phyloP scores from a whole-genome alignment of 2,329 filamentous ascomycete species.

The Aureobasidium melanogenum region DNA sequence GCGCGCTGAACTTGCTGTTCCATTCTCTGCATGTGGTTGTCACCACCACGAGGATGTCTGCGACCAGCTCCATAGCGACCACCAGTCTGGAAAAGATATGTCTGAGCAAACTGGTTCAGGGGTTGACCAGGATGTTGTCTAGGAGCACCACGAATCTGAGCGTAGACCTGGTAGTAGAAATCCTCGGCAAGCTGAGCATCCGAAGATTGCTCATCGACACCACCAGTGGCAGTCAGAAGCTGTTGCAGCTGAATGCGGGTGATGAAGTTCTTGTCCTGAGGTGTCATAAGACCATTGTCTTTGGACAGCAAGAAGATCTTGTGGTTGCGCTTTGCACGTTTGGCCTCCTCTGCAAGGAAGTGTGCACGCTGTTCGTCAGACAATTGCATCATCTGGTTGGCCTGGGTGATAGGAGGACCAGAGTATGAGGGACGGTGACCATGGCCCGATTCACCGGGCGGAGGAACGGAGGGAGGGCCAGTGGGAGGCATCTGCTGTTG shows the following conservation, averaged over 20 bases:
- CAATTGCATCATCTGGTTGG: constrained; percentile 65
- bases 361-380: constrained; percentile 76
- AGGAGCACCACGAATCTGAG: constrained; percentile 81
- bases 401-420: constrained; percentile 52
- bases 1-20: constrained; percentile 97
- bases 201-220: constrained; percentile 67
- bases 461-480: constrained; percentile 4
- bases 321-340: constrained; percentile 92
- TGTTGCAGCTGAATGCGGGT: constrained; percentile 96
- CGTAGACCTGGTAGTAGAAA: constrained; percentile 98
- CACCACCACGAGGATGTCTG: constrained; percentile 70
- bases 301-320: constrained; percentile 92
- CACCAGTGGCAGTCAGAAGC: constrained; percentile 84
- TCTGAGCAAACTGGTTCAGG: constrained; percentile 92
- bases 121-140: constrained; percentile 89
- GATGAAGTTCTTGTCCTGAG: constrained; percentile 98
- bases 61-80: constrained; percentile 63
- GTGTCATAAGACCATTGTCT: constrained; percentile 96
- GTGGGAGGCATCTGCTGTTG: constrained; percentile 6
- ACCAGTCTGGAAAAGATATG: constrained; percentile 92
- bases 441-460: constrained; percentile 18
- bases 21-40: constrained; percentile 98
- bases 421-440: constrained; percentile 41
- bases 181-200: constrained; percentile 82
- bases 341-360: constrained; percentile 83